Evolutionary conservation across 2,329 filamentous ascomycete species (phyloP).

Genomic region (Claviceps arundinis): DNA sequence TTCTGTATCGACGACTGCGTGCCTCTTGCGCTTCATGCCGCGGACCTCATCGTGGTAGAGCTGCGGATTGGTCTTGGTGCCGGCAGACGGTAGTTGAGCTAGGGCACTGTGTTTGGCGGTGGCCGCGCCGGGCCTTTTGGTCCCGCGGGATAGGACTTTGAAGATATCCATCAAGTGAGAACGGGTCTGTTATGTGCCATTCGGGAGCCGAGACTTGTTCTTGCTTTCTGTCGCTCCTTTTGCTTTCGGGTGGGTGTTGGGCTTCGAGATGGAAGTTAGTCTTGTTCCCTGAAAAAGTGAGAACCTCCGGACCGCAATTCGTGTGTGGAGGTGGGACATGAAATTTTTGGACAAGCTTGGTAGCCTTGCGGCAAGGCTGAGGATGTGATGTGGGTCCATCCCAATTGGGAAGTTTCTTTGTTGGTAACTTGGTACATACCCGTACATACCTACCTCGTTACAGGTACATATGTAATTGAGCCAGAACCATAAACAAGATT

Average conservation of each 20-base stretch:
- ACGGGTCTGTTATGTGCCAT: neutral
- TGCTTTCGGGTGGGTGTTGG: neutral
- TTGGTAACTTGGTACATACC: too few species aligned
- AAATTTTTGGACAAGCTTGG: conserved; percentile 8
- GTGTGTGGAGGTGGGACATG: neutral
- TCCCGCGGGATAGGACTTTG: conserved; percentile 58
- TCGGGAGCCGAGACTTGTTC: neutral
- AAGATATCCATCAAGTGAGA: conserved; percentile 50
- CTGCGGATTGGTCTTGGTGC: conserved; percentile 52
- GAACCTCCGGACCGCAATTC: neutral
- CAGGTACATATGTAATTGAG: too few species aligned
- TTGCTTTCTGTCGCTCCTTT: neutral
- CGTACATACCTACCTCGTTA: too few species aligned
- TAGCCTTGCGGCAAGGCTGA: conserved; percentile 12
- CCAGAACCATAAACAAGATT: too few species aligned
- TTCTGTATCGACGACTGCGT: conserved; percentile 25
- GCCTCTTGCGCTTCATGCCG: conserved; percentile 41
- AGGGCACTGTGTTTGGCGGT: conserved; percentile 16
- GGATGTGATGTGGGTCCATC: conserved; percentile 5
- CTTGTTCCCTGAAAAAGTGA: neutral
- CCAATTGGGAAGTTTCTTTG: neutral
- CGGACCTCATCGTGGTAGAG: conserved; percentile 48
- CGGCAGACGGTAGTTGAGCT: conserved; percentile 48
- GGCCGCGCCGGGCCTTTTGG: conserved; percentile 33
- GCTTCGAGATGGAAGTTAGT: neutral